These are phyloP conservation scores for Boletus tylopilopsis DNA, from an alignment of 768 basidiomycete genomes.

Conservation along the genomic window DNA sequence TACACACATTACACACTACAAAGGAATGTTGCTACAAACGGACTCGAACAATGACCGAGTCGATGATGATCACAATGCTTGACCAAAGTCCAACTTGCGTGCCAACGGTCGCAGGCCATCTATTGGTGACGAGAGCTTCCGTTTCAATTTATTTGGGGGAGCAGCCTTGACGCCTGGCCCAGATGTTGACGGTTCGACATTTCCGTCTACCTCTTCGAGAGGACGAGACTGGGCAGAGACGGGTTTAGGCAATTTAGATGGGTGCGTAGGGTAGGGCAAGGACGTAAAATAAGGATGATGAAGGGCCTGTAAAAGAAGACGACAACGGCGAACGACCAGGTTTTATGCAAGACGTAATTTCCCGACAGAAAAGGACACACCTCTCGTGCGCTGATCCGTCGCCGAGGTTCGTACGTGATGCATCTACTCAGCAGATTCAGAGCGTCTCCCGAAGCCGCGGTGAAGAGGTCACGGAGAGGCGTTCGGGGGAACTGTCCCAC, in stretches of 20 bases:
- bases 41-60: not conserved
- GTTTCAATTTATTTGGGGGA: slow-evolving; percentile 57
- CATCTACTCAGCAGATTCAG: slow-evolving; percentile 79
- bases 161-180: slow-evolving; percentile 52
- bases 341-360: not conserved
- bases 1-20: slow-evolving; percentile 1
- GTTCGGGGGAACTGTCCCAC: slow-evolving; percentile 84
- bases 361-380: slow-evolving; percentile 39
- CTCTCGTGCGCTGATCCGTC: slow-evolving; percentile 74
- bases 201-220: slow-evolving; percentile 76
- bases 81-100: slow-evolving; percentile 69
- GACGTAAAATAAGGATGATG: slow-evolving; percentile 85
- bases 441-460: slow-evolving; percentile 82
- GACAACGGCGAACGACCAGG: too few species aligned
- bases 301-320: slow-evolving; percentile 72
- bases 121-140: slow-evolving; percentile 58
- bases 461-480: slow-evolving; percentile 82
- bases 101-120: slow-evolving; percentile 59
- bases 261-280: slow-evolving; percentile 83
- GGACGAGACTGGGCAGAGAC: slow-evolving; percentile 46
- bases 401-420: slow-evolving; percentile 81
- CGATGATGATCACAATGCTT: slow-evolving; percentile 22
- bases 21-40: not conserved
- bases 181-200: slow-evolving; percentile 49
- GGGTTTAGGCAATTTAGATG: slow-evolving; percentile 83